phyloP scores from a whole-genome alignment of 805 yeast genomes.

The Nakazawaea sp. region DNA sequence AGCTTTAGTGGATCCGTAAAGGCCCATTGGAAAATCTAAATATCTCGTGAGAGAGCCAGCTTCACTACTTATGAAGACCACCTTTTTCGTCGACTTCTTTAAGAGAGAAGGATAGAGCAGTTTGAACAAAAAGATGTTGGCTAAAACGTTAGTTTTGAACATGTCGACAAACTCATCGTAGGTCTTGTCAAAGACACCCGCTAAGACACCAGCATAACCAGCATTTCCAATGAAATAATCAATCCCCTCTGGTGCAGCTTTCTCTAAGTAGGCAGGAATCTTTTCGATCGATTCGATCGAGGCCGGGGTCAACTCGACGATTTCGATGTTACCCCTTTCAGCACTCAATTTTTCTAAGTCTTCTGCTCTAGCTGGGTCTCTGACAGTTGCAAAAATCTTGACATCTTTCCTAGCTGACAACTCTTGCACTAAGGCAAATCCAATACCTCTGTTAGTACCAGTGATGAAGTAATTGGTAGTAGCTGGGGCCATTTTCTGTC shows the following conservation, averaged over 20 bases:
- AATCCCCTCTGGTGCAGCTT: conserved; percentile 8
- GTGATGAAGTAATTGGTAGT: conserved; percentile 25
- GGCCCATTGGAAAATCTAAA: too few relatives aligned
- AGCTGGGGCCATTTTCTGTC: too few relatives aligned
- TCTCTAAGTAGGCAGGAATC: conserved; percentile 3
- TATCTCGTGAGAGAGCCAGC: too few relatives aligned
- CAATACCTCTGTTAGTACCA: conserved; percentile 39
- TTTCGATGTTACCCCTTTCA: background rate
- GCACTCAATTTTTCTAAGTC: background rate
- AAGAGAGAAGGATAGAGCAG: too few relatives aligned
- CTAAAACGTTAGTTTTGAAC: conserved; percentile 1
- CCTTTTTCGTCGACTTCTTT: too few relatives aligned
- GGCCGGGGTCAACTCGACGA: too few relatives aligned
- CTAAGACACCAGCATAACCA: conserved; percentile 1
- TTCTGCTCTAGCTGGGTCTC: background rate
- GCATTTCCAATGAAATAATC: conserved; percentile 10
- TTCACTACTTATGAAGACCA: too few relatives aligned
- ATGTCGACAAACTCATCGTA: conserved; percentile 17
- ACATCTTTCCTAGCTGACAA: conserved; percentile 17
- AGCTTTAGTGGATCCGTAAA: too few relatives aligned
- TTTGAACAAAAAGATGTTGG: background rate
- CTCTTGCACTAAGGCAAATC: conserved; percentile 24
- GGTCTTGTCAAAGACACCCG: conserved; percentile 10
- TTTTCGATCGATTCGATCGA: too few relatives aligned
- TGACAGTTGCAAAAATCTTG: conserved; percentile 17